Evolutionary conservation across 768 basidiomycete genomes (phyloP).

Genomic region (Basidioascus undulatus): DNA sequence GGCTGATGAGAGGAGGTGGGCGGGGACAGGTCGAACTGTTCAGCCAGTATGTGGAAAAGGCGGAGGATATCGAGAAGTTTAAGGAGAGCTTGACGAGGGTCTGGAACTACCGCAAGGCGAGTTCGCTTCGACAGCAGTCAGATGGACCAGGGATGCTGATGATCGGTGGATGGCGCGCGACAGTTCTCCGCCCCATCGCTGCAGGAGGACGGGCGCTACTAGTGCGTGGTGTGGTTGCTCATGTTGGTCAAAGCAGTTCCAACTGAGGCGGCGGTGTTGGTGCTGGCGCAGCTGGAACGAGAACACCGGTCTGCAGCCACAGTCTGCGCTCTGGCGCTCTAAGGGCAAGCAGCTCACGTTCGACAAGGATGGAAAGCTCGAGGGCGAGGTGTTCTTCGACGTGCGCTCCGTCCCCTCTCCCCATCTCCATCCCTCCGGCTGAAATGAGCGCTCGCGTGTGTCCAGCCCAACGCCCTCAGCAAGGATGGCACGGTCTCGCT

Average conservation of each 20-base stretch:
- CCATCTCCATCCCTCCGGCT: background rate
- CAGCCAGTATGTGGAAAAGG: slow-evolving; percentile 35
- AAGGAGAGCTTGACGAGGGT: slow-evolving; percentile 34
- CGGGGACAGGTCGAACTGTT: slow-evolving; percentile 36
- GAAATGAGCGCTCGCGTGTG: background rate
- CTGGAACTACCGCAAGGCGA: slow-evolving; percentile 29
- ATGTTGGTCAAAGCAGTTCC: background rate
- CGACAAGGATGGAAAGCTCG: slow-evolving; percentile 18
- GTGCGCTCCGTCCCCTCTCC: slow-evolving; percentile 19
- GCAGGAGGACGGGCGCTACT: slow-evolving; percentile 46
- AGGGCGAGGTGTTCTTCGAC: slow-evolving; percentile 57
- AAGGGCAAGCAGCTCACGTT: slow-evolving; percentile 19
- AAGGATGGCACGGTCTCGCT: slow-evolving; percentile 49
- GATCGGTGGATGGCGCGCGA: background rate
- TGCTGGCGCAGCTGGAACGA: slow-evolving; percentile 28
- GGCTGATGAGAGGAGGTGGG: background rate
- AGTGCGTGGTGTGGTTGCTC: no score
- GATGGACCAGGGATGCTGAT: background rate
- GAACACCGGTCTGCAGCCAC: slow-evolving; percentile 52
- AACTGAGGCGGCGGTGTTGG: background rate
- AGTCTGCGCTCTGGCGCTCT: slow-evolving; percentile 24
- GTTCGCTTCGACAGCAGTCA: background rate
- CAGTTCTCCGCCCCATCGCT: slow-evolving; percentile 40
- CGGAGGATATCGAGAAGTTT: slow-evolving; percentile 32
- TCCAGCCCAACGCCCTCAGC: slow-evolving; percentile 42